Conservation (phyloP, 2,329 filamentous ascomycete species). For the Zymoseptoria ardabiliae region DNA sequence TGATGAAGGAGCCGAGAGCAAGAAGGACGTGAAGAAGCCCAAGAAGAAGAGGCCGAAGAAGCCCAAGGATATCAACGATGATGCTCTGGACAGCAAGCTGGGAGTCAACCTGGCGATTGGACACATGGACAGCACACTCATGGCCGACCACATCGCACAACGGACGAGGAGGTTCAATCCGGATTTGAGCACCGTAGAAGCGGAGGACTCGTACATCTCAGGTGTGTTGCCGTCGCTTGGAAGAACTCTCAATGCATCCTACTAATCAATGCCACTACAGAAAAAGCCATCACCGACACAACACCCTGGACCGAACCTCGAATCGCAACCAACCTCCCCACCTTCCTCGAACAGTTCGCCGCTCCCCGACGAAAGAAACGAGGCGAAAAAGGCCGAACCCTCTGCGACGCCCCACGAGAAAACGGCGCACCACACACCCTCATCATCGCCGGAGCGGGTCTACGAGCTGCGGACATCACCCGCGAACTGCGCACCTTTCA, state of each 20-base stretch:
- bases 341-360: slow-evolving; percentile 64
- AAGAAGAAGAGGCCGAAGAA: slow-evolving; percentile 57
- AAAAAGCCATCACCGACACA: slow-evolving; percentile 69
- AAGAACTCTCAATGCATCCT: background rate
- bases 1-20: slow-evolving; percentile 29
- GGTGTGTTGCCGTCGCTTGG: slow-evolving; percentile 44
- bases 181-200: slow-evolving; percentile 74
- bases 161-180: slow-evolving; percentile 69
- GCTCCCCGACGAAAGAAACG: slow-evolving; percentile 20
- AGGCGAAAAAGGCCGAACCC: slow-evolving; percentile 43
- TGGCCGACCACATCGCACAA: slow-evolving; percentile 80
- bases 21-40: slow-evolving; percentile 37
- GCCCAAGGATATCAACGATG: slow-evolving; percentile 58
- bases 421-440: slow-evolving; percentile 67
- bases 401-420: slow-evolving; percentile 59
- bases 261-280: slow-evolving; percentile 36
- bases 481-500: slow-evolving; percentile 72
- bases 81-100: slow-evolving; percentile 38
- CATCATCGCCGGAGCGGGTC: slow-evolving; percentile 74
- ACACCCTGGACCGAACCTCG: slow-evolving; percentile 63
- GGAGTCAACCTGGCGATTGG: slow-evolving; percentile 72
- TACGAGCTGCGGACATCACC: slow-evolving; percentile 78
- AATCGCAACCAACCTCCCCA: slow-evolving; percentile 64
- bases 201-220: slow-evolving; percentile 73
- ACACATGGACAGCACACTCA: slow-evolving; percentile 71